Evolutionary conservation across 2,329 filamentous ascomycete genomes (phyloP).

Genomic region (Curvularia verruculosa): DNA sequence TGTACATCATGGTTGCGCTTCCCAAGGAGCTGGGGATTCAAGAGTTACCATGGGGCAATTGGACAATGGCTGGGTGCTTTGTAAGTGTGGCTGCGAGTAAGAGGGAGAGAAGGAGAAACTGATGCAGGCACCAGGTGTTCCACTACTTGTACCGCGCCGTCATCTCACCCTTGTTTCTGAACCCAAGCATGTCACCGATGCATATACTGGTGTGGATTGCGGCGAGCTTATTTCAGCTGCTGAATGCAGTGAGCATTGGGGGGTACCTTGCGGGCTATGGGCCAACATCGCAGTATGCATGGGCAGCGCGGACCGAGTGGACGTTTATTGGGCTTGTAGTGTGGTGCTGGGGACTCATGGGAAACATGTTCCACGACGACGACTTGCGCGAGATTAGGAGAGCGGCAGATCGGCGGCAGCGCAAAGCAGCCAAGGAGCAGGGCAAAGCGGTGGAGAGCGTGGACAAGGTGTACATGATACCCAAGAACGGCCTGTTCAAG

Average conservation of each 20-base stretch:
- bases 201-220: slow-evolving; percentile 69
- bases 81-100: slow-evolving; percentile 45
- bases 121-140: slow-evolving; percentile 60
- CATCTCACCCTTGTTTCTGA: slow-evolving; percentile 75
- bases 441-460: slow-evolving; percentile 59
- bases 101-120: slow-evolving; percentile 4
- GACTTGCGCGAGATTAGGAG: slow-evolving; percentile 85
- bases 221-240: slow-evolving; percentile 76
- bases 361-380: slow-evolving; percentile 89
- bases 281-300: slow-evolving; percentile 64
- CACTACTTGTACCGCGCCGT: slow-evolving; percentile 93
- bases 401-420: slow-evolving; percentile 66
- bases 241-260: slow-evolving; percentile 79
- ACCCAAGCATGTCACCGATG: slow-evolving; percentile 92
- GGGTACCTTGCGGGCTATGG: slow-evolving; percentile 85
- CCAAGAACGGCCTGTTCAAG: slow-evolving; percentile 80
- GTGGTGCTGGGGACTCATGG: slow-evolving; percentile 76
- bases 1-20: slow-evolving; percentile 78
- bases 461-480: slow-evolving; percentile 86
- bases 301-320: slow-evolving; percentile 52
- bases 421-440: slow-evolving; percentile 54
- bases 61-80: slow-evolving; percentile 73
- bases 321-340: slow-evolving; percentile 71
- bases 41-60: slow-evolving; percentile 76
- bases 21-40: slow-evolving; percentile 63